Conservation (phyloP, 305 asterid genomes). For the Fraxinus velutina region DNA sequence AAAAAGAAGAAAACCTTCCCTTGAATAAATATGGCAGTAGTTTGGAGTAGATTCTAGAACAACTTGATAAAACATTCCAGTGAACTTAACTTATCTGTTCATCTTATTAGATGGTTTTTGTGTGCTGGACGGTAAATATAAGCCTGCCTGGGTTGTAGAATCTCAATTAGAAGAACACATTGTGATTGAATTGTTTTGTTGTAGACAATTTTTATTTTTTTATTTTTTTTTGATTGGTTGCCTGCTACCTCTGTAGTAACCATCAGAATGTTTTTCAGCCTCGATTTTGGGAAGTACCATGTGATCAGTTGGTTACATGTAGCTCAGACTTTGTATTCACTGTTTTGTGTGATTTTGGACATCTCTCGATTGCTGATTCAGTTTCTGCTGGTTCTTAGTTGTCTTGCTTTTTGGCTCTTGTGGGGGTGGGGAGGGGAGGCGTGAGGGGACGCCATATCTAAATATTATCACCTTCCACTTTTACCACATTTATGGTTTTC, state of each 20-base stretch:
- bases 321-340: neutral
- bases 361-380: neutral
- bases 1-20: constrained; percentile 1
- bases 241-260: neutral
- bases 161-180: neutral
- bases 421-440: neutral
- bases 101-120: neutral
- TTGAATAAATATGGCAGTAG: neutral
- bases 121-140: neutral
- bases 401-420: neutral
- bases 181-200: neutral
- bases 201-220: neutral
- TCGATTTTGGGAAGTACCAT: neutral
- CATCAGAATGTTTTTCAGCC: neutral
- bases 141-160: neutral
- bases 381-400: neutral
- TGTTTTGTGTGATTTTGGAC: neutral
- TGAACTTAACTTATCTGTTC: neutral
- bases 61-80: neutral
- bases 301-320: neutral
- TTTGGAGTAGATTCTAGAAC: constrained; percentile 2
- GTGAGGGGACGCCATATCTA: neutral
- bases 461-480: neutral
- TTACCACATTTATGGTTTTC: neutral
- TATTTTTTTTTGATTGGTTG: neutral